phyloP scores from a whole-genome alignment of 2,329 filamentous ascomycete species.

The Hirsutella thompsonii region DNA sequence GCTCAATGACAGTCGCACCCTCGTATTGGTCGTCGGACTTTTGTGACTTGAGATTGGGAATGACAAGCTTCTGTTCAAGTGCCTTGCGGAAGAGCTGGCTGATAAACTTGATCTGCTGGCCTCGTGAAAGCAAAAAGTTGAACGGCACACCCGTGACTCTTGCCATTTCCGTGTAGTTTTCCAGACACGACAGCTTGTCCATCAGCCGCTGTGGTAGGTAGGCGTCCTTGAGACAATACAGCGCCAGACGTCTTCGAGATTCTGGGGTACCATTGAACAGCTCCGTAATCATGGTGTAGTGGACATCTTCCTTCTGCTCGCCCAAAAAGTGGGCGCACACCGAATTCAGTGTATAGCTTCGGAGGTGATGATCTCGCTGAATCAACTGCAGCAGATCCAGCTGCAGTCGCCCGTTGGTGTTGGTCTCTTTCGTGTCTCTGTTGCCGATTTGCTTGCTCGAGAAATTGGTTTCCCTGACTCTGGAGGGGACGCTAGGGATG shows the following conservation, averaged over 20 bases:
- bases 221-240: slow-evolving; percentile 96
- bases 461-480: slow-evolving; percentile 69
- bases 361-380: slow-evolving; percentile 84
- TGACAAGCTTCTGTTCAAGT: slow-evolving; percentile 81
- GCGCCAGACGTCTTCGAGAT: slow-evolving; percentile 74
- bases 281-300: slow-evolving; percentile 98
- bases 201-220: slow-evolving; percentile 88
- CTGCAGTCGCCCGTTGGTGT: slow-evolving; percentile 87
- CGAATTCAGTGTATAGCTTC: slow-evolving; percentile 95
- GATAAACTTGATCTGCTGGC: slow-evolving; percentile 95
- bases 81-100: slow-evolving; percentile 96
- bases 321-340: slow-evolving; percentile 90
- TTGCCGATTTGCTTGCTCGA: slow-evolving; percentile 98
- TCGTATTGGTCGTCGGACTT: slow-evolving; percentile 80
- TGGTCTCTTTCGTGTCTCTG: slow-evolving; percentile 85
- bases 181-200: slow-evolving; percentile 96
- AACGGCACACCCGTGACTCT: slow-evolving; percentile 98
- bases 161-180: slow-evolving; percentile 99
- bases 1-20: slow-evolving; percentile 96
- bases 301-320: slow-evolving; percentile 97
- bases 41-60: slow-evolving; percentile 70
- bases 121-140: slow-evolving; percentile 81
- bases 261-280: slow-evolving; percentile 93
- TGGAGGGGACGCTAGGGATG: slow-evolving; percentile 56
- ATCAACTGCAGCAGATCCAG: slow-evolving; percentile 90